Evolutionary conservation across 495 filamentous ascomycete species (phyloP).

Genomic region (Parachaetomium inaequale): DNA sequence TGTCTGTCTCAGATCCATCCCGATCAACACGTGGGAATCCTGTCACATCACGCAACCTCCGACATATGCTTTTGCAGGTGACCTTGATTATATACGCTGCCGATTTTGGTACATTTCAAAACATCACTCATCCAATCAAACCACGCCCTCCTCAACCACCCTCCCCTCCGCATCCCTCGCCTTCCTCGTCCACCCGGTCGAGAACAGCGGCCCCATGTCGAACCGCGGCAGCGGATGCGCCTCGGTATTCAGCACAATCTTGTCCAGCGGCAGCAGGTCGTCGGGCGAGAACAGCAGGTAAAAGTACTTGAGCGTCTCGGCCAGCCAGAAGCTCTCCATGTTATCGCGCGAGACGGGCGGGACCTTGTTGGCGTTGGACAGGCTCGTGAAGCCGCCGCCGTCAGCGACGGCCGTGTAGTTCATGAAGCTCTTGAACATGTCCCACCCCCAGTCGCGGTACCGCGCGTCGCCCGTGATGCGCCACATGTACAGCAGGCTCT

Average conservation of each 20-base stretch:
- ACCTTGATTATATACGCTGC: no score
- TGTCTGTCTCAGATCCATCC: no score
- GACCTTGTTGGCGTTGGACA: constrained; percentile 68
- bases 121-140: background rate
- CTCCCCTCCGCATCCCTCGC: constrained; percentile 46
- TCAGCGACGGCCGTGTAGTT: constrained; percentile 73
- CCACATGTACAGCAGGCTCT: constrained; percentile 98
- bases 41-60: no score
- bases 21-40: no score
- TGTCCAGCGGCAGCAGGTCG: constrained; percentile 77
- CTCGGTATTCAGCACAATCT: constrained; percentile 93
- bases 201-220: constrained; percentile 68
- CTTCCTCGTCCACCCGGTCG: constrained; percentile 84
- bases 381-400: constrained; percentile 75
- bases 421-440: constrained; percentile 92
- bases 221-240: constrained; percentile 90
- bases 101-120: no score
- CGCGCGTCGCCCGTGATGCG: constrained; percentile 87
- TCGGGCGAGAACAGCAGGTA: constrained; percentile 88
- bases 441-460: constrained; percentile 97
- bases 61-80: no score
- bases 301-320: constrained; percentile 97
- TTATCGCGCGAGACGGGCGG: constrained; percentile 68
- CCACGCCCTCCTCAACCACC: constrained; percentile 15
- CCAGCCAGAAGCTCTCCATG: constrained; percentile 96